A percentile compares a stretch with the other conserved stretches of the same genome.
These are phyloP conservation scores for Castanea sativa DNA, from an alignment of 306 rosid species.

Conservation along the genomic window DNA sequence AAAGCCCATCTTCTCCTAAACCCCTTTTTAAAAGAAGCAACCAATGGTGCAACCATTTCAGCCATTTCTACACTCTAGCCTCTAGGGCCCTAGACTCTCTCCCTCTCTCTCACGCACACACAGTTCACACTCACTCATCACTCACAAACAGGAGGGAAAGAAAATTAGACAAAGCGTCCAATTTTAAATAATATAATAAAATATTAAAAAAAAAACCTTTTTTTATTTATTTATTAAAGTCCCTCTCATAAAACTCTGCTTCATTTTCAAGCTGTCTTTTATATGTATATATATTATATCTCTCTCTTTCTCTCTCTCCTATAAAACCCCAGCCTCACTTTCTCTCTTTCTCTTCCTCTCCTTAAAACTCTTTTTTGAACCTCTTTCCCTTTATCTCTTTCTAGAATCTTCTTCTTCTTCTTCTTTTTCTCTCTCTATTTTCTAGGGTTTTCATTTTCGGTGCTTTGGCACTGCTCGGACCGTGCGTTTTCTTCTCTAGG, in stretches of 20 bases:
- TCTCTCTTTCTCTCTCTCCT: slow-evolving; percentile 9
- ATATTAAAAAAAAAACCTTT: neutral
- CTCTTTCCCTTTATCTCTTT: neutral
- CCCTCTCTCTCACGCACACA: no score
- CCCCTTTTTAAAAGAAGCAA: no score
- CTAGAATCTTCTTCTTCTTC: slow-evolving; percentile 21
- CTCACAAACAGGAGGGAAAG: neutral
- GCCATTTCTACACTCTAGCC: no score
- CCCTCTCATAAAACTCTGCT: slow-evolving; percentile 48
- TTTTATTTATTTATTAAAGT: neutral
- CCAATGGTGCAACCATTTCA: no score
- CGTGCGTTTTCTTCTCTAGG: slow-evolving; percentile 33
- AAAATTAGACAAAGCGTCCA: neutral
- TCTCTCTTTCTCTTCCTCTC: slow-evolving; percentile 29
- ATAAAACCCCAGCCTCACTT: slow-evolving; percentile 12
- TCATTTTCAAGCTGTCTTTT: slow-evolving; percentile 85
- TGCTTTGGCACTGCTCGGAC: neutral
- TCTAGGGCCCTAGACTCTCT: no score
- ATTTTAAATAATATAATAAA: neutral
- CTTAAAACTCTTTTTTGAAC: neutral
- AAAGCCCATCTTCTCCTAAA: no score
- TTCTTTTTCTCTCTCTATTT: neutral
- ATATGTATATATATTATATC: neutral
- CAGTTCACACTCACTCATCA: neutral
- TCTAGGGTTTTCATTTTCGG: slow-evolving; percentile 30